Evolutionary conservation across 192 early-diverging fungal species (phyloP), one percentile per base, ranked within the genome.

Genomic region (Backusella westeae): DNA sequence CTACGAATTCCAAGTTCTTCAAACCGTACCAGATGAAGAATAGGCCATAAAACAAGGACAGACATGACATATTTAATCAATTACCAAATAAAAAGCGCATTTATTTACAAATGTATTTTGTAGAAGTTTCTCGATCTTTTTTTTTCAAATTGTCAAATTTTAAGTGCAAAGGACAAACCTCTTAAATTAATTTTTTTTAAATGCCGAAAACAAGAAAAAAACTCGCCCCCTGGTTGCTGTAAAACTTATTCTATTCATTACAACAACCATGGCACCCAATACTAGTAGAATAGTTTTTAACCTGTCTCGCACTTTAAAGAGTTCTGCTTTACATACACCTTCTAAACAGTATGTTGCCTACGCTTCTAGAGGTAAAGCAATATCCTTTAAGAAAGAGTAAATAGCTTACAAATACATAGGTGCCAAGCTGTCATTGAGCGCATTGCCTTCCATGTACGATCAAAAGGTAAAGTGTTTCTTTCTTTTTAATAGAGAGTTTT

Each of bases 1-100:
- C 5, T 79, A 75, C 44, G 78, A 79, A 44, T 79, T 79, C 21
- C 29, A 68, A 41, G 65, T 63, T 1, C 29, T 79, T 34, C 70
- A 49, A 49, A 8, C 70, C 15, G 15, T 71, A 19, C 26, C 56
- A 8, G 26, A 63, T 12, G 56, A 63, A 63, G 21, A 63, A 12
- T 12, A 29, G 14, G 26, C 7, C 19, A n/a, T 26, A 21, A 56
- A 56, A 10, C 19, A 9, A 56, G n/a, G 9, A 2, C 10, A 26
- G 0, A 29, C 23, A 59, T 59, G 1, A 26, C 29, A 1, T 10
- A 14, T 63, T 29, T 29, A 29, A 29, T 9, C 9, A 29, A 63
- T 63, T 63, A 10, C 0, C 56, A 63, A 63, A 63, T 63, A 63
- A 63, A 26, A 29, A n/a, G 3, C 26, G 9, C 0, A 6, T 49